Percentiles rank a stretch among this genome's conserved stretches.
phyloP scores from a whole-genome alignment of 495 filamentous ascomycete species.

The Tuber borchii region DNA sequence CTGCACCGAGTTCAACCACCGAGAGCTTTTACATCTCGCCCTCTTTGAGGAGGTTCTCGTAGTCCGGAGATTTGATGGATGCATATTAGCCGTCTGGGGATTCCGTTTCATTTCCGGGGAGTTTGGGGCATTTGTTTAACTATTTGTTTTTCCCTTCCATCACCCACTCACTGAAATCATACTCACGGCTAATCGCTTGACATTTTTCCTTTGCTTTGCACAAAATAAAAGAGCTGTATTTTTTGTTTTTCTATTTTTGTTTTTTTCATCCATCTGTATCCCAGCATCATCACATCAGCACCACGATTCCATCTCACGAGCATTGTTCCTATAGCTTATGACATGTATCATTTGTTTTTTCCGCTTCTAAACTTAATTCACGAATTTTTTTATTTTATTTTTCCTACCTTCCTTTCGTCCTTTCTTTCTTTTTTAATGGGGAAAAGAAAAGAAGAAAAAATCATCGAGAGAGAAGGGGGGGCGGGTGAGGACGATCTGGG shows the following conservation, averaged over 20 bases:
- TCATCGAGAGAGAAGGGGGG: not conserved
- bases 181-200: not conserved
- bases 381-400: not conserved
- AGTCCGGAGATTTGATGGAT: not conserved
- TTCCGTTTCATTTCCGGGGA: conserved; percentile 16
- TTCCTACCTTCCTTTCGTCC: not conserved
- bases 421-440: not conserved
- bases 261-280: not conserved
- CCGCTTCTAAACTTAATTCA: not conserved
- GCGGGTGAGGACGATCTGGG: not conserved
- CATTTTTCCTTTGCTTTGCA: not conserved
- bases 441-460: not conserved
- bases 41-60: conserved; percentile 27
- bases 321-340: not conserved
- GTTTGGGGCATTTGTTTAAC: conserved; percentile 16
- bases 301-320: not conserved
- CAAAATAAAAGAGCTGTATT: not conserved
- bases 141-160: not conserved
- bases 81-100: not conserved
- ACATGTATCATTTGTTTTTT: not conserved
- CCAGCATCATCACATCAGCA: not conserved
- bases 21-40: conserved; percentile 22
- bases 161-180: not conserved
- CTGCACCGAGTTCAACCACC: conserved; percentile 21
- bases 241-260: not conserved